Percentiles rank a stretch among this genome's conserved stretches.
Conservation (phyloP, 2,329 filamentous ascomycete genomes). For the Xylaria multiplex region DNA sequence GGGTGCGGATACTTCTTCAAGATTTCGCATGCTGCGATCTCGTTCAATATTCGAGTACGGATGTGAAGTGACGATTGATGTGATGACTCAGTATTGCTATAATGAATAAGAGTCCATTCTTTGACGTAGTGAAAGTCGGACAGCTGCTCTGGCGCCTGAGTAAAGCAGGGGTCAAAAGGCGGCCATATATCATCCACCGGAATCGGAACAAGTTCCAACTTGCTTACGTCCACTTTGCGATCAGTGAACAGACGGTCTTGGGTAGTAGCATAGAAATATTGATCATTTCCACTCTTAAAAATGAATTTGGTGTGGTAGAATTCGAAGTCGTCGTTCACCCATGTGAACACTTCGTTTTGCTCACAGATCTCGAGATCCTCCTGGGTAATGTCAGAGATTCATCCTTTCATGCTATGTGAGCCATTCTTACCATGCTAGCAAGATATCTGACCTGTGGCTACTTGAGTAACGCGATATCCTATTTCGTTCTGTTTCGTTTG, state of each 20-base stretch:
- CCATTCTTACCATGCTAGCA: no score
- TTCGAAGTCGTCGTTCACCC: conserved; percentile 15
- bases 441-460: no score
- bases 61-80: background rate
- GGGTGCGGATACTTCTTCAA: no score
- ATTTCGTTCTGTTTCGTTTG: no score
- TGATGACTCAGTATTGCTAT: conserved; percentile 3
- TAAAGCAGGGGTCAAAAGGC: conserved; percentile 14
- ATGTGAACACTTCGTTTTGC: conserved; percentile 4
- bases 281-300: conserved; percentile 10
- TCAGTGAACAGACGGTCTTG: conserved; percentile 7
- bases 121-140: conserved; percentile 12
- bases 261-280: conserved; percentile 20
- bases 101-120: conserved; percentile 8
- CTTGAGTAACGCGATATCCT: no score
- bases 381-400: no score
- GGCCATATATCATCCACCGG: conserved; percentile 17
- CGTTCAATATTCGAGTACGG: background rate
- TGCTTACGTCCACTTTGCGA: conserved; percentile 2
- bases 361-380: conserved; percentile 1
- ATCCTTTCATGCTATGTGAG: no score
- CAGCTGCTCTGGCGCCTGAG: conserved; percentile 7
- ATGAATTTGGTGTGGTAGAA: conserved; percentile 22
- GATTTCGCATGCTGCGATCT: no score
- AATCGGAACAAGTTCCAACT: conserved; percentile 12